Evolutionary conservation across 345 rosid species (phyloP), one percentile per base, ranked within the genome.

Genomic region (Melastoma malabathricum): DNA sequence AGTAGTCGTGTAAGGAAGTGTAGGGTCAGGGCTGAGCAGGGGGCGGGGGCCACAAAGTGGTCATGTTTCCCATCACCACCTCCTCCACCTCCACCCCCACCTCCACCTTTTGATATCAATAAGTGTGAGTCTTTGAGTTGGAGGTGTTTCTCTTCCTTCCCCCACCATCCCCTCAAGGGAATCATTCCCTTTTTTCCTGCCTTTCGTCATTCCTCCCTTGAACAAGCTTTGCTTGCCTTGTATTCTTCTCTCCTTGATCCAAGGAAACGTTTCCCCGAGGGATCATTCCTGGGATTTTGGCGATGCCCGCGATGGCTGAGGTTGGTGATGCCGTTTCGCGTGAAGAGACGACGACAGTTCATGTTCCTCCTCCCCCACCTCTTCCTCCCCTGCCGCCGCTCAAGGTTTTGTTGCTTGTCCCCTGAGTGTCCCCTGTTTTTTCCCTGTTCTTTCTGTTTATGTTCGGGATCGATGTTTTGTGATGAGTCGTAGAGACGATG

Each of bases 101-200:
- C 55, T 27, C 38, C 44, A 31, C 44, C 44, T 51, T 51, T 51
- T 51, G 55, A 43, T 22, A 51, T 51, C 7, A 31, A 51, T 51
- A 22, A 10, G 44, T 29, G 38, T 6, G 38, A 29, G 38, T n/a
- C n/a, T n/a, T 29, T 29, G 38, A 29, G 38, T 29, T 29, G 38
- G 38, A 4, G 38, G 6, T 29, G 8, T 5, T 29, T 4, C 38
- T 29, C 38, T 29, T 1, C 17, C 39, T 18, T 15, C 13, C 54
- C 12, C 39, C 15, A 16, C 27, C 16, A 15, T 18, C 52, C 22
- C 18, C 13, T 31, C n/a, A n/a, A n/a, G n/a, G n/a, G n/a, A n/a
- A n/a, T 27, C 54, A 13, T 13, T 25, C 53, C 5, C n/a, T 15
- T 12, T 23, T 34, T 23, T 39, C 14, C 31, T 23, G 31, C 9